These are phyloP conservation scores for Xanthoconium purpureum DNA, from an alignment of 768 basidiomycete genomes.

Conservation along the genomic window DNA sequence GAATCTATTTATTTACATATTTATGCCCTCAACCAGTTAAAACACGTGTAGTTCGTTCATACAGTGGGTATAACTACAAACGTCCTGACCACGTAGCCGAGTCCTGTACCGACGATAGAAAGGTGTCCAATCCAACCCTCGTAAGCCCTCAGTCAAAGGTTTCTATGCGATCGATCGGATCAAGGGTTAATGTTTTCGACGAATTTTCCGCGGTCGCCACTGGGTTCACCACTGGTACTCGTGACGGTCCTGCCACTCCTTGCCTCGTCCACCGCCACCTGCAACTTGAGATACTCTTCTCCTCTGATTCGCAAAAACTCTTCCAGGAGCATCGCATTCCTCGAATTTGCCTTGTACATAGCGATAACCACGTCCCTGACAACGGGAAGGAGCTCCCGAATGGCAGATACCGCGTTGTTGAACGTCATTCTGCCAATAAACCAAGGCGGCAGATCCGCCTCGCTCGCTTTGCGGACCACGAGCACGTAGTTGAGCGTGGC, in stretches of 20 bases:
- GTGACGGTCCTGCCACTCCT: slow-evolving; percentile 8
- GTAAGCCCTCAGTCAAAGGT: no score
- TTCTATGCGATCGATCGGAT: neutral
- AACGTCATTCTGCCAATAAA: slow-evolving; percentile 70
- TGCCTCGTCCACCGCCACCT: slow-evolving; percentile 34
- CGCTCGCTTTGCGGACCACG: slow-evolving; percentile 68
- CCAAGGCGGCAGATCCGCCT: slow-evolving; percentile 70
- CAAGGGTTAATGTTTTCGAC: slow-evolving; percentile 34
- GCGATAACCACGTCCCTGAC: slow-evolving; percentile 77
- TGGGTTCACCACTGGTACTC: slow-evolving; percentile 11
- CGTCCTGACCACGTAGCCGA: no score
- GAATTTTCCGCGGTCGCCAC: slow-evolving; percentile 35
- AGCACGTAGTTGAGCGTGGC: slow-evolving; percentile 68
- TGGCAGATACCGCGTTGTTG: slow-evolving; percentile 69
- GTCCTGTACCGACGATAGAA: no score
- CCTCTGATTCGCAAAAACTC: slow-evolving; percentile 80
- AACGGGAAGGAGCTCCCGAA: slow-evolving; percentile 65
- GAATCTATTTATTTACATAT: no score
- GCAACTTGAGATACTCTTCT: slow-evolving; percentile 60
- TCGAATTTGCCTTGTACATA: slow-evolving; percentile 80
- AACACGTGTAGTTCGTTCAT: no score
- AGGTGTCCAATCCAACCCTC: no score
- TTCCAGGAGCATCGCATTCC: slow-evolving; percentile 84
- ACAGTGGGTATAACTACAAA: no score
- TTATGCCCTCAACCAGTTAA: no score